Conservation (phyloP, 2,329 filamentous ascomycete genomes). For the Exserohilum turcica region DNA sequence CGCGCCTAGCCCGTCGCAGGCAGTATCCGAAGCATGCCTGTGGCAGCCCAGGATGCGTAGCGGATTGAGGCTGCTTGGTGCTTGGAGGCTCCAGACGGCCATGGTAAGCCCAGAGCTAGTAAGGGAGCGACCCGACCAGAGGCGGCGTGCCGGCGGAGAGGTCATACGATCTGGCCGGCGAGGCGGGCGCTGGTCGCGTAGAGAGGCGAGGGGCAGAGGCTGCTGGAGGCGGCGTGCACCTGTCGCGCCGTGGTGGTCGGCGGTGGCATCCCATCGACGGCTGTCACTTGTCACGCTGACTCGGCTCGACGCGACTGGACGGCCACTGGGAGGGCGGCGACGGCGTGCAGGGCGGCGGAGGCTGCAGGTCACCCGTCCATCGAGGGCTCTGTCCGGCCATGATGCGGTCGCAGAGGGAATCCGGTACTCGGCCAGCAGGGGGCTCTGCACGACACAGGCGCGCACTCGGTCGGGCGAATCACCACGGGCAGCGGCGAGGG, state of each 20-base stretch:
- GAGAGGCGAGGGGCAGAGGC: background rate
- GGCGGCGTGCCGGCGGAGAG: slow-evolving; percentile 17
- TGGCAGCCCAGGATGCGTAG: background rate
- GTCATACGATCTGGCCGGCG: slow-evolving; percentile 1
- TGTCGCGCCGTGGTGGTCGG: background rate
- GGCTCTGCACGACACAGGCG: slow-evolving; percentile 11
- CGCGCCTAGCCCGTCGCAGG: background rate
- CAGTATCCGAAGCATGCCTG: slow-evolving; percentile 3
- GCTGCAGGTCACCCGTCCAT: background rate
- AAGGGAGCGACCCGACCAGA: slow-evolving; percentile 21
- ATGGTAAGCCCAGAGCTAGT: slow-evolving; percentile 13
- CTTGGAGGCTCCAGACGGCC: slow-evolving; percentile 8
- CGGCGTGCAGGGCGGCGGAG: background rate
- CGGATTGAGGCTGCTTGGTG: slow-evolving; percentile 15
- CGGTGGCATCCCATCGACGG: slow-evolving; percentile 4
- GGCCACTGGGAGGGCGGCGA: too few species aligned
- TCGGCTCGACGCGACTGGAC: slow-evolving; percentile 14
- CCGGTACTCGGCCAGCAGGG: slow-evolving; percentile 10
- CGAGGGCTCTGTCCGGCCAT: slow-evolving; percentile 12
- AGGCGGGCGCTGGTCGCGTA: background rate
- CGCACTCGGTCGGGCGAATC: slow-evolving; percentile 26
- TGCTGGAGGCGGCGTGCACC: slow-evolving; percentile 1
- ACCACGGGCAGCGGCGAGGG: slow-evolving; percentile 14
- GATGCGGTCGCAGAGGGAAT: slow-evolving; percentile 11
- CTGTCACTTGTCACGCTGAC: slow-evolving; percentile 33